Base-by-base conservation (phyloP, 495 filamentous ascomycete genomes). In the Aspergillus avenaceus region DNA sequence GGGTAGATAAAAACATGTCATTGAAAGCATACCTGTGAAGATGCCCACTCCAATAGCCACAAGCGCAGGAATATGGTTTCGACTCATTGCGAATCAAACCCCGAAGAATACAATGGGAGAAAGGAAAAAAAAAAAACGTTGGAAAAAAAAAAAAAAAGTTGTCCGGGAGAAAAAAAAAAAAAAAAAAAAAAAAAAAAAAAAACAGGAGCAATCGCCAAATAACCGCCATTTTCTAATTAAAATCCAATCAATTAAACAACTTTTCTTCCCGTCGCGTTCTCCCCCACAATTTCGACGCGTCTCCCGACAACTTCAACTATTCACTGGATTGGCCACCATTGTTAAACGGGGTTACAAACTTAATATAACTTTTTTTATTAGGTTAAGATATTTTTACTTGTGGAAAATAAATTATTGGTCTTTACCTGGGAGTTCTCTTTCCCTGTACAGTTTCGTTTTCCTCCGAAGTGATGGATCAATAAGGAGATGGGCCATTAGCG, bases 31-130 rank as follows among this genome's bases (percentile, higher is more conserved):
- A 71, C 72, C 71, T 28, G 69, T 65, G 44, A 63, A 68, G 24
- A 76, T 57, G 21, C 72, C 72, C 26, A 71, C 55, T 28, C 60
- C 71, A 42, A 76, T 69, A 11, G 70, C 65, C n/a, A 73, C 40
- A 11, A 60, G 53, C 0, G 60, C 70, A 16, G 72, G 69, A 32
- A 74, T 25, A 16, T 69, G 65, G 54, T 70, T 71, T 43, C 71
- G 71, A 64, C 69, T 67, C 70, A 74, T 74, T 26, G 34, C 60
- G 53, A 22, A 46, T 27, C 26, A 25, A 19, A 14, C 13, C n/a
- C n/a, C n/a, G n/a, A n/a, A n/a, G n/a, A n/a, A n/a, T n/a, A n/a
- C n/a, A n/a, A n/a, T n/a, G n/a, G n/a, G n/a, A n/a, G n/a, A n/a
- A n/a, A n/a, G n/a, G n/a, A n/a, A n/a, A 49, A 27, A 21, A 43